Conservation (phyloP, 306 rosid genomes). For the Neltuma alba region DNA sequence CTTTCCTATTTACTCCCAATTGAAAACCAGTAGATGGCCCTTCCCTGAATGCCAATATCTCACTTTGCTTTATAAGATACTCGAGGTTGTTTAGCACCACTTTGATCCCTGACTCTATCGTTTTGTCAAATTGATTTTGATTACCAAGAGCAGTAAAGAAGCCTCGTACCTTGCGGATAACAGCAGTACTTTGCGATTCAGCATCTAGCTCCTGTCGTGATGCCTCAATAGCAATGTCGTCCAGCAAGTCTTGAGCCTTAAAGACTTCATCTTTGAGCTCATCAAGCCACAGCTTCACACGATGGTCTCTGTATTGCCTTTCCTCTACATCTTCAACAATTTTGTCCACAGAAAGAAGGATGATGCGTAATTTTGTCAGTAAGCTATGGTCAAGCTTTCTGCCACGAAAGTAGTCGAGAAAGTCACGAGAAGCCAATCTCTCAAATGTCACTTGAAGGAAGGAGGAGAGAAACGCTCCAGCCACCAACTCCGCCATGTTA, state of each 20-base stretch:
- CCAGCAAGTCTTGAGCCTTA: conserved; percentile 6
- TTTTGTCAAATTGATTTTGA: background rate
- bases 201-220: background rate
- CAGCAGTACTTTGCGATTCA: background rate
- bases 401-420: background rate
- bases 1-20: no score
- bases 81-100: background rate
- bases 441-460: background rate
- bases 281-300: background rate
- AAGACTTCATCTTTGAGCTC: background rate
- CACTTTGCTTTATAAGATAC: background rate
- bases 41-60: background rate
- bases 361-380: background rate
- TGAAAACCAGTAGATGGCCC: no score
- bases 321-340: background rate
- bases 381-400: background rate
- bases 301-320: background rate
- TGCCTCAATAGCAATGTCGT: conserved; percentile 22
- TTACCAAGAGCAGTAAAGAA: background rate
- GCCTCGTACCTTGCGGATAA: background rate
- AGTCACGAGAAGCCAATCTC: conserved; percentile 1
- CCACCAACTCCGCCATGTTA: background rate
- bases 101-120: background rate
- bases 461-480: background rate
- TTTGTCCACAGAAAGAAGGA: background rate